Conservation (phyloP, 139 green algal species). For the Chlamydomonas asymmetrica region DNA sequence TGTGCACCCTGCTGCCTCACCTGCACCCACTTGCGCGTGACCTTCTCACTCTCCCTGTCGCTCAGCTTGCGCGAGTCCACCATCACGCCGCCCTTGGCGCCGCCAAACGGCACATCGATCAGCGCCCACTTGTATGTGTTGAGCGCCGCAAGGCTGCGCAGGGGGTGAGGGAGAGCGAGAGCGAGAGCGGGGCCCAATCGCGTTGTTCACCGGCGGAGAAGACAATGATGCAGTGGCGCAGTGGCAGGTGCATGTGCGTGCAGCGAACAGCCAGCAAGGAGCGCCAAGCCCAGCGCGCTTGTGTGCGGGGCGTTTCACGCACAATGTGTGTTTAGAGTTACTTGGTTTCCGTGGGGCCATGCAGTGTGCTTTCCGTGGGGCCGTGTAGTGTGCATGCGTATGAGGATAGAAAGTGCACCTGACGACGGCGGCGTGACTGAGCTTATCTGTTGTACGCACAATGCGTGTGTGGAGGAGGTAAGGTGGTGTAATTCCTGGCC, state of each 20-base stretch:
- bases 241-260: not conserved
- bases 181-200: not conserved
- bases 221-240: not conserved
- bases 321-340: not conserved
- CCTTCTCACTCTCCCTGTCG: constrained; percentile 71
- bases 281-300: not conserved
- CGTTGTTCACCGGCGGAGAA: not conserved
- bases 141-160: constrained; percentile 62
- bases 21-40: constrained; percentile 82
- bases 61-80: constrained; percentile 46
- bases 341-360: too few species aligned
- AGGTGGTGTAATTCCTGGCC: too few species aligned
- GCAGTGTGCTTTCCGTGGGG: too few species aligned
- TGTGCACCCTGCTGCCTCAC: too few species aligned
- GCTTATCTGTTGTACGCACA: too few species aligned
- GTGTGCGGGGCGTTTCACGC: too few species aligned
- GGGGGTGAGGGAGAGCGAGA: not conserved
- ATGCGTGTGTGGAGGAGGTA: too few species aligned
- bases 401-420: too few species aligned
- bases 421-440: too few species aligned
- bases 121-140: constrained; percentile 94
- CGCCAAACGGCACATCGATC: constrained; percentile 89
- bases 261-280: not conserved
- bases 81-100: constrained; percentile 63
- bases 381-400: too few species aligned